Evolutionary conservation across 352 stramenopile genomes (phyloP), one percentile per base, ranked within the genome.

Genomic region (Pythium aphanidermatum): DNA sequence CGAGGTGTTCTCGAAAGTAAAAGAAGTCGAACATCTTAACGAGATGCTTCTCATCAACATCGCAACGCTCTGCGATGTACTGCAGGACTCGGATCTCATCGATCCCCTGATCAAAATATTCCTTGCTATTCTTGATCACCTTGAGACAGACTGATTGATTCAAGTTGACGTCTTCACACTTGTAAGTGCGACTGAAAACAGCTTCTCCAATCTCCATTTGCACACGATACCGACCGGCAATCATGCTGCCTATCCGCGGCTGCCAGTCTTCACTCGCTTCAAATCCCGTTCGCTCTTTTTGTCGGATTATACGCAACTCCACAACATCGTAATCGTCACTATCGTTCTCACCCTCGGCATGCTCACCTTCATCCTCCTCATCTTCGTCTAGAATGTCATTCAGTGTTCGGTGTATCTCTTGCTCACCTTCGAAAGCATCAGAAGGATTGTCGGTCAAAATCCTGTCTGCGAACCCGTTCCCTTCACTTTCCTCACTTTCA

Each of bases 51-150:
- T 94, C 74, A 39, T 98, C 85, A 16, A 95, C 69, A 40, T 96
- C 78, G 40, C 85, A 92, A 43, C 81, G 77, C 12, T 47, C 39
- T n/a, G 63, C 56, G 34, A 92, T 81, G 46, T 76, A 86, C 43
- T 89, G 61, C 10, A 92, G 60, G 13, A 92, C 52, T 4, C 78
- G 74, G 36, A 92, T 87, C 25, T 92, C 80, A 39, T 92, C 80
- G 20, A 92, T 58, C 4, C 79, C 80, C 67, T 99, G 97, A 53
- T 99, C 97, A 58, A 99, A 98, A 65, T 98, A 99, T 54, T 99
- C 96, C 65, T 99, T 99, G 46, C 95, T 98, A 73, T 99, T 99
- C 68, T 99, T 99, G 65, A 99, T 98, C 23, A 99, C 92, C 60
- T 99, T 99, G 20, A 98, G 62, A 51, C 95, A 98, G 35, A 99